Percentiles rank a stretch among this genome's conserved stretches.
These are phyloP conservation scores for Aspergillus flavus DNA, from an alignment of 2,329 filamentous ascomycete genomes.

Conservation along the genomic window DNA sequence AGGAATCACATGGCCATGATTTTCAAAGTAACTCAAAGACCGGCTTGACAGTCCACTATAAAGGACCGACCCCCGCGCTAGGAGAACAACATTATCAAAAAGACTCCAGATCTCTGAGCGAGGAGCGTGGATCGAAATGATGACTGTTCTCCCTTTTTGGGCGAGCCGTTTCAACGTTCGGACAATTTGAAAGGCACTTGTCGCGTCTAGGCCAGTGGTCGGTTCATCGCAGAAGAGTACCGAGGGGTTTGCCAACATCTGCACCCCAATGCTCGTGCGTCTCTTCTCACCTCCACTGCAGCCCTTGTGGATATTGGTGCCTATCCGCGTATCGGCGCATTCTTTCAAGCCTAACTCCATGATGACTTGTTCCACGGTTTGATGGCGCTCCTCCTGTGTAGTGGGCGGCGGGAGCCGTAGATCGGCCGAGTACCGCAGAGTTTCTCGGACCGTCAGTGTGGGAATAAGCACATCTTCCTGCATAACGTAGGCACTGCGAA, in stretches of 20 bases:
- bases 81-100: slow-evolving; percentile 71
- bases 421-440: slow-evolving; percentile 71
- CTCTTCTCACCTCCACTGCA: slow-evolving; percentile 81
- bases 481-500: slow-evolving; percentile 62
- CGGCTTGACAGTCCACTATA: slow-evolving; percentile 64
- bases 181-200: slow-evolving; percentile 73
- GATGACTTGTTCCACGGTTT: slow-evolving; percentile 75
- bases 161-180: slow-evolving; percentile 70
- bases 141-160: slow-evolving; percentile 68
- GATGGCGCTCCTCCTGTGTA: slow-evolving; percentile 59
- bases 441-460: slow-evolving; percentile 75
- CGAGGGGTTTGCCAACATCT: slow-evolving; percentile 76
- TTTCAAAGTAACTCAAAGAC: slow-evolving; percentile 66
- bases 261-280: slow-evolving; percentile 74
- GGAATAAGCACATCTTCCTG: slow-evolving; percentile 74
- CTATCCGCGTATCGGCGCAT: slow-evolving; percentile 74
- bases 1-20: slow-evolving; percentile 63
- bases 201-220: slow-evolving; percentile 73
- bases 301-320: slow-evolving; percentile 70
- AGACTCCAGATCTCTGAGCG: slow-evolving; percentile 78
- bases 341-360: slow-evolving; percentile 75
- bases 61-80: slow-evolving; percentile 68
- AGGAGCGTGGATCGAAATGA: slow-evolving; percentile 76
- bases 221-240: slow-evolving; percentile 79
- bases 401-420: slow-evolving; percentile 68